phyloP scores from a whole-genome alignment of 2,329 filamentous ascomycete species.

The Colletotrichum chrysophilum region DNA sequence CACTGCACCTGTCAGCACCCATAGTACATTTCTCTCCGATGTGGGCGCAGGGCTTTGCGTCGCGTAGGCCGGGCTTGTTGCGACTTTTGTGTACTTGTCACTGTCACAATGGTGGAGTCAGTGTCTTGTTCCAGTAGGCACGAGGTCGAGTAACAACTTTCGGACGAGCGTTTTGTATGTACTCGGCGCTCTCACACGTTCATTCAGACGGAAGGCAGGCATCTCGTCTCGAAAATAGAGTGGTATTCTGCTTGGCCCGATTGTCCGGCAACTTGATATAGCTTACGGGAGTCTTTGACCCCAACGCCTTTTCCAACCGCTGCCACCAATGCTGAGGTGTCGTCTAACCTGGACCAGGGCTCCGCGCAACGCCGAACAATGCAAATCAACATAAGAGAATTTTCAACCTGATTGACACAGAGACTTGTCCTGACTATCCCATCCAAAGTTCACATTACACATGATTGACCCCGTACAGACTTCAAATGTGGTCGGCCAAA shows the following conservation, averaged over 20 bases:
- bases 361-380: background rate
- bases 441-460: background rate
- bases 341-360: background rate
- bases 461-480: background rate
- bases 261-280: background rate
- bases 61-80: background rate
- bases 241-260: background rate
- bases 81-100: background rate
- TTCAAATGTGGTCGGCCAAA: background rate
- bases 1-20: background rate
- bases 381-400: background rate
- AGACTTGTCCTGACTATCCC: background rate
- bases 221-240: background rate
- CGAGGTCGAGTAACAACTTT: background rate
- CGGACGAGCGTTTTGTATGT: background rate
- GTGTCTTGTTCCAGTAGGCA: background rate
- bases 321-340: background rate
- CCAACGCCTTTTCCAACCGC: background rate
- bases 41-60: background rate
- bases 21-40: no score
- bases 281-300: background rate
- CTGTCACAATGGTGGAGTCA: background rate
- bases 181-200: background rate
- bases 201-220: background rate
- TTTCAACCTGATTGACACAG: background rate